Evolutionary conservation across 345 rosid genomes (phyloP).

Genomic region (Populus euphratica): DNA sequence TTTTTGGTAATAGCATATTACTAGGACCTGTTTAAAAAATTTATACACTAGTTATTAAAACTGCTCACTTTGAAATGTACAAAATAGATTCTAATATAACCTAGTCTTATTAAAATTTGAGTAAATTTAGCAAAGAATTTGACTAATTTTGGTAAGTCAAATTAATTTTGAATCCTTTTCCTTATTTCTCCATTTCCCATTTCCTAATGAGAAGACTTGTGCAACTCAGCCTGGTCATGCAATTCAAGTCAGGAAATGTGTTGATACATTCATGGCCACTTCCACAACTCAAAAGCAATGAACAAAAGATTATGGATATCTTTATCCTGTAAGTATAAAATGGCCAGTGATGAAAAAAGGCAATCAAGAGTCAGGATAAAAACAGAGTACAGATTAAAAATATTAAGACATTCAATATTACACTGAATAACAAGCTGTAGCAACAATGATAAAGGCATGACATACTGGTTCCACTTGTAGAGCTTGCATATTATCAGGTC

Average conservation of each 20-base stretch:
- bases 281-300: background rate
- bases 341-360: background rate
- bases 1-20: background rate
- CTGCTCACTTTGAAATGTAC: background rate
- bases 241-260: background rate
- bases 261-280: background rate
- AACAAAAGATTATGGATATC: background rate
- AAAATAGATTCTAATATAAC: background rate
- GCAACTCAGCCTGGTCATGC: background rate
- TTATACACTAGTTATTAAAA: background rate
- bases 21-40: background rate
- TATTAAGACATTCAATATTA: background rate
- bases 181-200: background rate
- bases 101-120: background rate
- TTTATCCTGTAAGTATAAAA: background rate
- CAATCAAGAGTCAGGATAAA: background rate
- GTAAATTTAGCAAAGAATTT: background rate
- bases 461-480: constrained; percentile 93
- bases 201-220: background rate
- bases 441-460: constrained; percentile 9
- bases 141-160: background rate
- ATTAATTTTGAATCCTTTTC: background rate
- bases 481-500: constrained; percentile 99
- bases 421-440: background rate
- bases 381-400: background rate